Base-by-base conservation (phyloP, 495 filamentous ascomycete species). In the Hyaloscypha bicolor region DNA sequence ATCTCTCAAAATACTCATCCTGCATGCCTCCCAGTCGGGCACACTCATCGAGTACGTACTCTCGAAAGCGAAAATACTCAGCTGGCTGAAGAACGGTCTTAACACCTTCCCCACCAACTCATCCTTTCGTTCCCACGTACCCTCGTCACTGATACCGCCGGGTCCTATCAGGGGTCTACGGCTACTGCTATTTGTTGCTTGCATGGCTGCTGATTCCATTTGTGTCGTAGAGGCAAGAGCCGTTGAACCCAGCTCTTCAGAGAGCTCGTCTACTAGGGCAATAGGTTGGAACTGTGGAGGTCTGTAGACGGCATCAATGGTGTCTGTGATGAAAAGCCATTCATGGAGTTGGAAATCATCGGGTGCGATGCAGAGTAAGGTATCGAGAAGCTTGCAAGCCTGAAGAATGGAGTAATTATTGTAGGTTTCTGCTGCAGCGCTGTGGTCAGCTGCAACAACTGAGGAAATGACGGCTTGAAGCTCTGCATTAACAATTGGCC, bases 251-350 rank as follows among this genome's bases (percentile, higher is more conserved):
- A 97, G 80, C 66, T 87, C 90, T 70, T 95, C 92, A 0, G 91
- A 90, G 9, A 99, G 80, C 72, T 94, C 92, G 69, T 99, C 95
- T 21, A 91, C 90, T 12, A 98, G 83, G 1, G 93, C 92, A 4
- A 90, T 81, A 1, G 94, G 87, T 62, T 87, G 83, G 79, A 88
- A 91, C 59, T 82, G 79, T n/a, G 86, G 77, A 1, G 93, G 89
- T 19, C 90, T 87, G 73, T 98, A 98, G 29, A 98, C 93, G 1
- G 96, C 93, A 74, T 99, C 95, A 70, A 97, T 94, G 42, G 94
- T 97, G 75, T 99, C 96, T 6, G 93, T 94, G 30, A 98, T 87
- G 76, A 96, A 99, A 21, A 98, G 85, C 95, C 95, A 99, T 79
- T 97, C 93, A 63, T 93, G 86, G 48, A 97, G 82, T 75, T 98